phyloP scores from a whole-genome alignment of 73 alveolate species.

The Paramecium sexaurelia region DNA sequence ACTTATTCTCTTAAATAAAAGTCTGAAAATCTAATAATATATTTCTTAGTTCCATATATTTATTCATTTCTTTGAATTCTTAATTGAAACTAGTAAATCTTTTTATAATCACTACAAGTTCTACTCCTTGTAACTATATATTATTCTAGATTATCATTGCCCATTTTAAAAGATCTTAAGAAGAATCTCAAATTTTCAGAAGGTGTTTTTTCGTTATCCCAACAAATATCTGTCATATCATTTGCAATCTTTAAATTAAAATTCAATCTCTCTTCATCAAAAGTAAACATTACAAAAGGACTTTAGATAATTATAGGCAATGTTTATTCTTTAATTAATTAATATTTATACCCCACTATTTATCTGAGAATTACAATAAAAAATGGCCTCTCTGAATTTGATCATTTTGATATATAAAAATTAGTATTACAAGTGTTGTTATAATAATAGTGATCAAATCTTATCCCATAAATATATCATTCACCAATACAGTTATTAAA shows the following conservation, averaged over 20 bases:
- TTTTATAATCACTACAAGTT: neutral
- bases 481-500: neutral
- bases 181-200: slow-evolving; percentile 32
- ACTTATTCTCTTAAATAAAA: slow-evolving; percentile 1
- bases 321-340: neutral
- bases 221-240: neutral
- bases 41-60: neutral
- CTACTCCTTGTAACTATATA: neutral
- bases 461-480: neutral
- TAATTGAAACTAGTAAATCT: neutral
- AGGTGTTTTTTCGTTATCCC: neutral
- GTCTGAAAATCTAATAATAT: neutral
- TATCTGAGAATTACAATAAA: neutral
- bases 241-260: neutral
- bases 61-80: neutral
- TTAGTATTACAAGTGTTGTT: neutral
- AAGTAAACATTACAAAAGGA: slow-evolving; percentile 21
- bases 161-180: neutral
- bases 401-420: neutral
- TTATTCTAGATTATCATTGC: neutral
- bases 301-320: neutral
- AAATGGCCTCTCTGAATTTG: neutral
- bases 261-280: slow-evolving; percentile 37
- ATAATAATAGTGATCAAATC: neutral
- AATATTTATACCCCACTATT: slow-evolving; percentile 30